A percentile compares a stretch with the other conserved stretches of the same genome.
Conservation (phyloP, 2,329 filamentous ascomycete species). For the Colletotrichum sp. region DNA sequence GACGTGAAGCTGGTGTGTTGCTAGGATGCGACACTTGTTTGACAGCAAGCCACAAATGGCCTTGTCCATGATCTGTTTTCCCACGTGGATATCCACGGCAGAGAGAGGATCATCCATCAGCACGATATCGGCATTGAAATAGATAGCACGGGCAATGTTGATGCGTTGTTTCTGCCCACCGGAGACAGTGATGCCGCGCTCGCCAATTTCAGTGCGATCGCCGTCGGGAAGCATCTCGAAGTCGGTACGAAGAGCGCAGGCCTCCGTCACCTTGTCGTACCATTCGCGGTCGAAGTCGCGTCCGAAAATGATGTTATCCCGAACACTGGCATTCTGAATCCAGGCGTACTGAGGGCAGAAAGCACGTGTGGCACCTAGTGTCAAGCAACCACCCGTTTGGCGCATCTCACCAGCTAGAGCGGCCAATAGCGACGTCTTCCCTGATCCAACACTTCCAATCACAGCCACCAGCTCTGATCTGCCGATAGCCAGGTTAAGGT, state of each 20-base stretch:
- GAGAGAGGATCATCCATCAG: constrained; percentile 73
- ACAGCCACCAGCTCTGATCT: constrained; percentile 80
- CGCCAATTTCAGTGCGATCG: constrained; percentile 90
- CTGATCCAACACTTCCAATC: constrained; percentile 84
- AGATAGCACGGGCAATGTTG: constrained; percentile 86
- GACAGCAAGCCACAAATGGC: constrained; percentile 88
- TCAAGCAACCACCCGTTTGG: constrained; percentile 74
- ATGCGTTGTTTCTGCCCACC: constrained; percentile 94
- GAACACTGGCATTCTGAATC: constrained; percentile 91
- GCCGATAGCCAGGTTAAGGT: constrained; percentile 70
- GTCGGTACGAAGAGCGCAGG: constrained; percentile 84
- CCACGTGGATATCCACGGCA: constrained; percentile 73
- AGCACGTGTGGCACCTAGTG: constrained; percentile 78
- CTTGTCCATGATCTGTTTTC: constrained; percentile 84
- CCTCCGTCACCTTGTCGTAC: constrained; percentile 82
- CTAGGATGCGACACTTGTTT: constrained; percentile 87
- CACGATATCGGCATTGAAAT: constrained; percentile 71
- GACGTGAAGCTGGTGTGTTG: constrained; percentile 93
- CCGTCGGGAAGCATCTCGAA: constrained; percentile 88
- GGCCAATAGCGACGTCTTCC: constrained; percentile 87
- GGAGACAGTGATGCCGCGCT: constrained; percentile 92
- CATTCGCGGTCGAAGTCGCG: constrained; percentile 75
- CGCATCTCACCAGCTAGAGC: constrained; percentile 94
- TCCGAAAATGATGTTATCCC: constrained; percentile 89
- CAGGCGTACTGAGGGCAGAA: constrained; percentile 97